Conservation (phyloP, 2,329 filamentous ascomycete species). For the Lasiodiplodia gonubiensis region DNA sequence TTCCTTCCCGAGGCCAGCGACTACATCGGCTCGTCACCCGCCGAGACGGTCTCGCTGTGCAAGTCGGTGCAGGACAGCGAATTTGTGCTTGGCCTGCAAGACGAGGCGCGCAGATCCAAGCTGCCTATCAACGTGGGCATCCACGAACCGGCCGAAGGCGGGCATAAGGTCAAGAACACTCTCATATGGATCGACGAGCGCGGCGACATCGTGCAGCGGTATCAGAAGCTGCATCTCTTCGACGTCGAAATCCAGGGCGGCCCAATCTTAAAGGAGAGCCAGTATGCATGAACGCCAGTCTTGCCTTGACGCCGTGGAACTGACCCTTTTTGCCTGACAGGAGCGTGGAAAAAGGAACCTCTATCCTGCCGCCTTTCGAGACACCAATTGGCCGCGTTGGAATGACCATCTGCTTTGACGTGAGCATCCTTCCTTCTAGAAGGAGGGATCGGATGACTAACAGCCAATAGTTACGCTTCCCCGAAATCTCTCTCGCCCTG, state of each 20-base stretch:
- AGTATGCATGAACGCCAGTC: too few relatives aligned
- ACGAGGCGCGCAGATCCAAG: constrained; percentile 66
- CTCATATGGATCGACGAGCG: constrained; percentile 69
- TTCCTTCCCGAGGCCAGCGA: constrained; percentile 93
- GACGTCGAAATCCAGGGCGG: constrained; percentile 68
- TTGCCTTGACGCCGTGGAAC: background rate
- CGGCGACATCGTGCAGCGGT: constrained; percentile 66
- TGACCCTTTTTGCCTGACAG: background rate
- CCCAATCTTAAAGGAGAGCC: constrained; percentile 66
- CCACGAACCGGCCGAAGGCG: constrained; percentile 69
- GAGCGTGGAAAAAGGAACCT: constrained; percentile 70
- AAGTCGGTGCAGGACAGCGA: constrained; percentile 67
- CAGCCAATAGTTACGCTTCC: constrained; percentile 68
- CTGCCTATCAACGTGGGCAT: constrained; percentile 86
- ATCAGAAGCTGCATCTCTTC: constrained; percentile 93
- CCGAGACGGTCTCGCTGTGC: constrained; percentile 74
- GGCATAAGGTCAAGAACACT: constrained; percentile 65
- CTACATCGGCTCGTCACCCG: constrained; percentile 75
- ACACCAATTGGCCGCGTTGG: constrained; percentile 77
- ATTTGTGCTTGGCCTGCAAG: constrained; percentile 78
- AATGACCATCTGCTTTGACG: constrained; percentile 86
- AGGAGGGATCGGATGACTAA: background rate
- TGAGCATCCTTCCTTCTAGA: constrained; percentile 45
- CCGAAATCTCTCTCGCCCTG: constrained; percentile 74
- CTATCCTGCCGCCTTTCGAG: constrained; percentile 72